These are phyloP conservation scores for Ehretia macrophylla DNA, from an alignment of 257 asterid genomes.

Conservation along the genomic window DNA sequence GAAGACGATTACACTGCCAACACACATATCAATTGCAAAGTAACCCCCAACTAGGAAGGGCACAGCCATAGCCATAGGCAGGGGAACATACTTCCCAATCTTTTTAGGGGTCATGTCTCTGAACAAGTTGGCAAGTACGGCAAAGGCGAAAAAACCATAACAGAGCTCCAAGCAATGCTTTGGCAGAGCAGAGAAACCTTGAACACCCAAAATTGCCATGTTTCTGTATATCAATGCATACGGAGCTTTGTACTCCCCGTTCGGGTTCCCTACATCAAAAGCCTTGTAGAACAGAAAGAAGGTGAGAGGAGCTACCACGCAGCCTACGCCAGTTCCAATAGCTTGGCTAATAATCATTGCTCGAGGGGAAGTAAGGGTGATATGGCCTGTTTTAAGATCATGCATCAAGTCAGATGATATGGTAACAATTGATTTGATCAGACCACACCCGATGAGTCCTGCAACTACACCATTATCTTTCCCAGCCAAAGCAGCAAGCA, in stretches of 20 bases:
- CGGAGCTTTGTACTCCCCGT: slow-evolving; percentile 37
- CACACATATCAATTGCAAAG: slow-evolving; percentile 33
- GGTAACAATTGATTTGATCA: slow-evolving; percentile 32
- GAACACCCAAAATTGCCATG: slow-evolving; percentile 35
- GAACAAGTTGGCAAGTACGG: slow-evolving; percentile 16
- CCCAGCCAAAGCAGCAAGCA: slow-evolving; percentile 32
- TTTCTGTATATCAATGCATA: slow-evolving; percentile 35
- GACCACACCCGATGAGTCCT: slow-evolving; percentile 37
- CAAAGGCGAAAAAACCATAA: slow-evolving; percentile 26
- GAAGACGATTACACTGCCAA: slow-evolving; percentile 23
- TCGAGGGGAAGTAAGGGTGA: slow-evolving; percentile 36
- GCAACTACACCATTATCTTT: slow-evolving; percentile 35
- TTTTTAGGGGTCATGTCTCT: slow-evolving; percentile 22
- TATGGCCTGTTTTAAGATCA: slow-evolving; percentile 39
- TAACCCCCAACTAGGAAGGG: slow-evolving; percentile 33
- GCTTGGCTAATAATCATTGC: slow-evolving; percentile 38
- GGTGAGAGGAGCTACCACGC: slow-evolving; percentile 28
- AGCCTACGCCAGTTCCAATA: slow-evolving; percentile 35
- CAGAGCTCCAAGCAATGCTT: slow-evolving; percentile 30
- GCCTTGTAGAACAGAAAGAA: slow-evolving; percentile 37
- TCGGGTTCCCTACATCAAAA: slow-evolving; percentile 25
- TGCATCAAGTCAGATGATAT: slow-evolving; percentile 34
- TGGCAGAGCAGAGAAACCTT: slow-evolving; percentile 40
- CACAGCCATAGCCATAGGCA: slow-evolving; percentile 38
- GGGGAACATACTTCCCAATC: slow-evolving; percentile 21